Evolutionary conservation across 2,329 filamentous ascomycete species (phyloP).

Genomic region (Neonectria neomacrospora): DNA sequence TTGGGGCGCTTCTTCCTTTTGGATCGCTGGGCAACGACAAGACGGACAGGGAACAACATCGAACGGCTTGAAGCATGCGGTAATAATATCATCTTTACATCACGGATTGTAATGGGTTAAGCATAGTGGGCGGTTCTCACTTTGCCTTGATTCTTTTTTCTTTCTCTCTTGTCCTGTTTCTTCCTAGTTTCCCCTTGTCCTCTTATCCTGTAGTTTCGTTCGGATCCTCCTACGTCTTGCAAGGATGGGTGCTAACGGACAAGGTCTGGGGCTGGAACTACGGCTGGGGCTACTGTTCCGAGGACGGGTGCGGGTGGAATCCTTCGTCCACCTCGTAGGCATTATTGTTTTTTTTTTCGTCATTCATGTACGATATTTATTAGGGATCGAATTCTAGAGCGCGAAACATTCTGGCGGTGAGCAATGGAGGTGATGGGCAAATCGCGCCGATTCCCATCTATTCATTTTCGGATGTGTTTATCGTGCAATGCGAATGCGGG

Average conservation of each 20-base stretch:
- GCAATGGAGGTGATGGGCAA: slow-evolving; percentile 10
- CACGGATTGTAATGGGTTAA: slow-evolving; percentile 39
- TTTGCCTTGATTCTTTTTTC: slow-evolving; percentile 30
- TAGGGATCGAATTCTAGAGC: slow-evolving; percentile 21
- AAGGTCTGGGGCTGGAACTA: slow-evolving; percentile 6
- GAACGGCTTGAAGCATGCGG: slow-evolving; percentile 40
- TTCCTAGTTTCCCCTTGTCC: slow-evolving; percentile 25
- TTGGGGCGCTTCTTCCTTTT: slow-evolving; percentile 28
- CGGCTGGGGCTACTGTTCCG: slow-evolving; percentile 21
- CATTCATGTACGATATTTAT: slow-evolving; percentile 38
- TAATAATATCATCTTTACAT: slow-evolving; percentile 40
- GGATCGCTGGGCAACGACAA: slow-evolving; percentile 36
- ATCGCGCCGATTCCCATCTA: slow-evolving; percentile 7
- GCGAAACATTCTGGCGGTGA: slow-evolving; percentile 20
- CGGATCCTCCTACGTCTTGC: neutral
- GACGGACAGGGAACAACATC: slow-evolving; percentile 32
- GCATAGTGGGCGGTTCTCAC: slow-evolving; percentile 27
- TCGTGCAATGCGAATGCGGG: slow-evolving; percentile 25
- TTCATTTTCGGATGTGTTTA: slow-evolving; percentile 16
- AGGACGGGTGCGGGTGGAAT: slow-evolving; percentile 25
- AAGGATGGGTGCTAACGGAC: slow-evolving; percentile 6
- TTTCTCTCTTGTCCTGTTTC: slow-evolving; percentile 32
- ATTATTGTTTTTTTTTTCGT: slow-evolving; percentile 29
- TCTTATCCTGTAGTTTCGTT: slow-evolving; percentile 4
- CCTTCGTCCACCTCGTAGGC: neutral